Evolutionary conservation across 2,329 filamentous ascomycete species (phyloP).

Genomic region (Stemphylium beticola): DNA sequence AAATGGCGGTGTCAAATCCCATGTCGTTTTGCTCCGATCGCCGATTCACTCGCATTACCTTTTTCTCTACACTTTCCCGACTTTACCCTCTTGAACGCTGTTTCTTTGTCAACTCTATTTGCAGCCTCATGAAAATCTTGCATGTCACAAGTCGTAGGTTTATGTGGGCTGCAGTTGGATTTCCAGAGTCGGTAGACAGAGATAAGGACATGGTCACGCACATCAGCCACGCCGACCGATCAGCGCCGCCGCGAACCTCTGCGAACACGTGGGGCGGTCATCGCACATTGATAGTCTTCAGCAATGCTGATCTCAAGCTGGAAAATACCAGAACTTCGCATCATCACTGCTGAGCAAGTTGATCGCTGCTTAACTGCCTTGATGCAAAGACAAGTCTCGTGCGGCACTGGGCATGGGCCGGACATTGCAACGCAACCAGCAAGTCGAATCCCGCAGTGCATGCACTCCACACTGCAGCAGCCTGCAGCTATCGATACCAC

Average conservation of each 20-base stretch:
- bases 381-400: background rate
- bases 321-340: background rate
- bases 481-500: slow-evolving; percentile 12
- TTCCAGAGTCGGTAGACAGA: background rate
- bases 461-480: slow-evolving; percentile 14
- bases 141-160: background rate
- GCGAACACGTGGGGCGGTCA: slow-evolving; percentile 22
- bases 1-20: slow-evolving; percentile 16
- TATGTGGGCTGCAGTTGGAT: background rate
- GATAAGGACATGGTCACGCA: slow-evolving; percentile 17
- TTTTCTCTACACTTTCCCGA: too few relatives aligned
- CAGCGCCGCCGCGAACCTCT: slow-evolving; percentile 1
- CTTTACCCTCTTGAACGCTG: background rate
- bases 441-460: slow-evolving; percentile 2
- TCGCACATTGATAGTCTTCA: too few relatives aligned
- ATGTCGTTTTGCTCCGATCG: slow-evolving; percentile 8
- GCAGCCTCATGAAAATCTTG: background rate
- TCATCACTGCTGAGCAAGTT: background rate
- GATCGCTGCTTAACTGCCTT: background rate
- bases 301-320: too few relatives aligned
- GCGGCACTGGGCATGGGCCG: background rate
- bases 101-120: background rate
- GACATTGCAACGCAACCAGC: slow-evolving; percentile 1
- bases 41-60: background rate
- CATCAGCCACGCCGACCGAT: slow-evolving; percentile 13